Evolutionary conservation across 2,329 filamentous ascomycete genomes (phyloP), one percentile per base, ranked within the genome.

Genomic region (Aspergillus luchuensis): DNA sequence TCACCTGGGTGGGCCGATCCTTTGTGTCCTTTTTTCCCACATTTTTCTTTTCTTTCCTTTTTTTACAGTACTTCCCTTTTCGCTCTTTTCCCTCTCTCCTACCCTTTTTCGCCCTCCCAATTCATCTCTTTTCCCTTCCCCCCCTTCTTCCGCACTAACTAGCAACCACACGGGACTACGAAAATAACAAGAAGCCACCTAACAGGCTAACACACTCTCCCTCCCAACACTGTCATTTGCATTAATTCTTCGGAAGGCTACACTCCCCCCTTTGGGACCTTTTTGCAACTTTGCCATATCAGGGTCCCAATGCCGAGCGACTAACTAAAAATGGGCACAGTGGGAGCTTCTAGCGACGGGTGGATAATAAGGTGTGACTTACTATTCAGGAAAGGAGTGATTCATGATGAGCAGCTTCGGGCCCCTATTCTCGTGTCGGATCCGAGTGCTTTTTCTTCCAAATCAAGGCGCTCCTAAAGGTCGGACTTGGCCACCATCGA

Each of bases 1-100:
- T 68, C 66, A 65, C 59, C 56, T 64, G 56, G 51, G 65, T 66
- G 63, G 65, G 60, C 58, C 63, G 63, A 65, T 66, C 65, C 58
- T 60, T 63, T 59, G 56, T 59, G 56, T 55, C 51, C 23, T 50
- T 33, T 30, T 45, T 47, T 17, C 10, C 11, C 33, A 36, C 33
- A 36, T 28, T 52, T 62, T 62, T 53, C 45, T 30, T 58, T 28
- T 43, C 28, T 53, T 17, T 33, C 15, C 10, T 59, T 52, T 49
- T 43, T 47, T 47, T 8, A 30, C 28, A 30, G 28, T 13, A 10
- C 17, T 52, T 60, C 43, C 47, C 21, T 55, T 55, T 53, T 36
- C 33, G 33, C 33, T 38, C 50, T n/a, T 33, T 50, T 56, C 36
- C 54, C 50, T 56, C 25, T 49, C 39, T 41, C 21, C 41, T 53